These are phyloP conservation scores for Lobosporangium transversale DNA, from an alignment of 192 early-diverging fungal genomes.

Conservation along the genomic window DNA sequence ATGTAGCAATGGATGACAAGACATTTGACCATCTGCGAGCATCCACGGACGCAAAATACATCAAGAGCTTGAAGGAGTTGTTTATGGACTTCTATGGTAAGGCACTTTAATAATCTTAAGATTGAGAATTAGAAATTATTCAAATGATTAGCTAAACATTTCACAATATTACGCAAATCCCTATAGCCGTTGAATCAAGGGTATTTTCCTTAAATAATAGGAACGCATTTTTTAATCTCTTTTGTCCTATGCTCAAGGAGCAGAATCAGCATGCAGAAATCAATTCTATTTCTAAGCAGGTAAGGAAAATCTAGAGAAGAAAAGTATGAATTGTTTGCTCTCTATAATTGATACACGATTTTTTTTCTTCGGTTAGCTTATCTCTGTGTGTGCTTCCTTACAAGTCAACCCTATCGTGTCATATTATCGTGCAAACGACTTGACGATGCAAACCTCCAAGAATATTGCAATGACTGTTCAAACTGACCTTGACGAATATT, in stretches of 20 bases:
- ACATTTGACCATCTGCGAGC: conserved; percentile 69
- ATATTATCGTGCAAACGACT: conserved; percentile 83
- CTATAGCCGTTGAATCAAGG: conserved; percentile 39
- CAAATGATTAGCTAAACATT: not conserved
- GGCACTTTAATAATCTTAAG: not conserved
- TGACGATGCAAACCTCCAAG: conserved; percentile 68
- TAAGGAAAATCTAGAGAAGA: conserved; percentile 23
- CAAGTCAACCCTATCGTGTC: conserved; percentile 95
- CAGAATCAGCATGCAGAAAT: conserved; percentile 30
- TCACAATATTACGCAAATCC: conserved; percentile 3
- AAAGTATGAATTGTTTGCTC: not conserved
- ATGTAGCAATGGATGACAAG: conserved; percentile 61
- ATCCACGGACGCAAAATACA: conserved; percentile 65
- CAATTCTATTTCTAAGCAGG: conserved; percentile 42
- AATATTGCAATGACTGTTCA: conserved; percentile 87
- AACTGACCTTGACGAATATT: conserved; percentile 85
- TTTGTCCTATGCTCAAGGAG: conserved; percentile 25
- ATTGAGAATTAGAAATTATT: no score
- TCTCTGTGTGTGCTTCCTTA: conserved; percentile 87
- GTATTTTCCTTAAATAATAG: conserved; percentile 33
- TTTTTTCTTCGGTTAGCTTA: conserved; percentile 63
- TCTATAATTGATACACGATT: not conserved
- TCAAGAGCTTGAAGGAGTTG: conserved; percentile 81
- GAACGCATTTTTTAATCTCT: conserved; percentile 51
- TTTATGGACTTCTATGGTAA: conserved; percentile 87